A percentile compares a stretch with the other conserved stretches of the same genome.
These are phyloP conservation scores for Leptographium procerum DNA, from an alignment of 2,329 filamentous ascomycete species.

Conservation along the genomic window DNA sequence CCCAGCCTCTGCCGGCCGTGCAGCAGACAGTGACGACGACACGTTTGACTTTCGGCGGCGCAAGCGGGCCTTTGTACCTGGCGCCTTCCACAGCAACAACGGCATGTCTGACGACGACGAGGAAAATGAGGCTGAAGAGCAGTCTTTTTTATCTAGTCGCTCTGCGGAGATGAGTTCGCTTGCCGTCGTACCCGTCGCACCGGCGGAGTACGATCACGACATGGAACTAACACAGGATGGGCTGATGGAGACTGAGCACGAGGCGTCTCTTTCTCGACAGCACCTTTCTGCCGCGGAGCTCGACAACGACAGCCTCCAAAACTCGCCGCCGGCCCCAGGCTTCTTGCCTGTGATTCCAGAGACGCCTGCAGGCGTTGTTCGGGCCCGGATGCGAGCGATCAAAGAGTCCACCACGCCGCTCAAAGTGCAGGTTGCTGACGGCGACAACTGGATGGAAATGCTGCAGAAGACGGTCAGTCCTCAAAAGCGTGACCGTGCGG, in stretches of 20 bases:
- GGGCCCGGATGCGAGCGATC: constrained; percentile 51
- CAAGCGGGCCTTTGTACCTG: constrained; percentile 50
- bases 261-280: constrained; percentile 68
- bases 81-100: constrained; percentile 64
- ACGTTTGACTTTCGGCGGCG: constrained; percentile 42
- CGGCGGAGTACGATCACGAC: constrained; percentile 48
- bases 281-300: constrained; percentile 69
- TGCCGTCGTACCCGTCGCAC: constrained; percentile 40
- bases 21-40: constrained; percentile 30
- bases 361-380: constrained; percentile 50
- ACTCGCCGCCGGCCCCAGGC: constrained; percentile 40
- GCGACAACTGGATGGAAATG: constrained; percentile 88
- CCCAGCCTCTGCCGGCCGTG: constrained; percentile 13
- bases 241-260: constrained; percentile 56
- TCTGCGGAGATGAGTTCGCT: constrained; percentile 66
- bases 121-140: constrained; percentile 35
- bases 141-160: constrained; percentile 90
- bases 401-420: constrained; percentile 48
- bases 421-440: constrained; percentile 50
- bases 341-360: constrained; percentile 31
- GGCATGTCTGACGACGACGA: constrained; percentile 47
- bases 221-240: constrained; percentile 66
- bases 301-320: constrained; percentile 16
- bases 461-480: constrained; percentile 89
- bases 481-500: constrained; percentile 76